Base-by-base conservation (phyloP, 2,329 filamentous ascomycete genomes). In the Sporothrix schenckii region DNA sequence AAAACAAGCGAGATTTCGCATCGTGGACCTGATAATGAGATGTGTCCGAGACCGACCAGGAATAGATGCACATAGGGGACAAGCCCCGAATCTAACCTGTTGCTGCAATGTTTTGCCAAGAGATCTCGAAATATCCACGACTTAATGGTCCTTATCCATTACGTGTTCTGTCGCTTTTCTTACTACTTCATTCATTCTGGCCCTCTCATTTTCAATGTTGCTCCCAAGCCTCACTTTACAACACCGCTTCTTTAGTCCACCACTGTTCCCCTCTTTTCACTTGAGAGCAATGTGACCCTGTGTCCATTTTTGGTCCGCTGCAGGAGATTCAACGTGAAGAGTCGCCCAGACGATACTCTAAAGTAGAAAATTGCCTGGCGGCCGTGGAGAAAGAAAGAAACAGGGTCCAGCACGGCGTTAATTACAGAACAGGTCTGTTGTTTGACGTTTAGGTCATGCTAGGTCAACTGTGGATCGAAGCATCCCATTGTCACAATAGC, bases 241-340 rank as follows among this genome's bases (percentile, higher is more conserved):
- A 41, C 30, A 34, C 19, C 30, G 16, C 19, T 11, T 11, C 19
- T 39, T 16, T 13, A 19, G 30, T 41, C 19, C 56, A 16, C 19
- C 19, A 11, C 19, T 41, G 27, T 4, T 4, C 30, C 63, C 61
- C 44, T 52, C 63, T 21, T 66, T 41, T 19, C 9, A 21, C 63
- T 66, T 54, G 41, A 52, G 39, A 52, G 7, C 47, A 27, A 69
- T 69, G 60, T 61, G 49, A 71, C 70, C 50, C 53, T 60, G 49
- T 53, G 16, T 50, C 67, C 63, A 21, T 11, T 61, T 71, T 69
- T 56, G 67, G 70, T 54, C 10, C 34, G 14, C 3, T 71, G 70
- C 70, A 71, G 70, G 58, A 61, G 19, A 52, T 60, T 69, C 53
- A 27, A 58, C 52, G n/a, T n/a, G 30, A 30, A 14, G 16, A 44